Evolutionary conservation across 2,329 filamentous ascomycete genomes (phyloP), one percentile per base, ranked within the genome.

Genomic region (Fusarium algeriense): DNA sequence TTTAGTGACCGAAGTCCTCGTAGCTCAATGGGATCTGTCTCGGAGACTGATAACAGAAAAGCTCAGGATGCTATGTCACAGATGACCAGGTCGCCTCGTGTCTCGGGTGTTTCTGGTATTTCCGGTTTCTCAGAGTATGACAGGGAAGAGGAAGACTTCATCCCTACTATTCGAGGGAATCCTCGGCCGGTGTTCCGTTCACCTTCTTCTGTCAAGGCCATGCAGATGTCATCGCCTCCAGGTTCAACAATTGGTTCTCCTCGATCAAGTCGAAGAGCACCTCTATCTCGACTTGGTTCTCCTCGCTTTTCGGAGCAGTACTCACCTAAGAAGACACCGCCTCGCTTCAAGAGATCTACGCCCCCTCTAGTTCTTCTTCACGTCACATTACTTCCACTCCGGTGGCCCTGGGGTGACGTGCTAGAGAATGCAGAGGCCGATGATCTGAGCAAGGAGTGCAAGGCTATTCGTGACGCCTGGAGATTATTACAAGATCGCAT

Each of bases 351-450:
- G 80, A 78, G 81, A 34, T 84, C 83, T 70, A 86, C 86, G 58
- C 88, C 88, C 52, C 93, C 93, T 5, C 85, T 96, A 4, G 92
- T 96, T 2, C 83, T 96, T 49, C 84, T 96, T 7, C 93, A 96
- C 74, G 90, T 93, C 38, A 95, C 92, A 0, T 84, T 95, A 1
- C 83, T 96, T 8, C 92, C 93, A 0, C 84, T 93, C 13, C 85
- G 89, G 43, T 89, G 91, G 84, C 84, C 85, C 2, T 94, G 91
- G 85, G 87, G 84, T 3, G 83, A 87, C 28, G 80, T 90, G 12
- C 79, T 91, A 32, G 84, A 88, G 44, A 80, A 73, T n/a, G 81
- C 79, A 10, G 78, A 77, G 30, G 77, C 80, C 7, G 76, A 71
- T 35, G 81, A 85, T 52, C 77, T 88, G 32, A 84, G 83, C 11